Percentiles rank a stretch among this genome's conserved stretches.
Conservation (phyloP, 2,329 filamentous ascomycete genomes). For the Lasiodiplodia citricola region DNA sequence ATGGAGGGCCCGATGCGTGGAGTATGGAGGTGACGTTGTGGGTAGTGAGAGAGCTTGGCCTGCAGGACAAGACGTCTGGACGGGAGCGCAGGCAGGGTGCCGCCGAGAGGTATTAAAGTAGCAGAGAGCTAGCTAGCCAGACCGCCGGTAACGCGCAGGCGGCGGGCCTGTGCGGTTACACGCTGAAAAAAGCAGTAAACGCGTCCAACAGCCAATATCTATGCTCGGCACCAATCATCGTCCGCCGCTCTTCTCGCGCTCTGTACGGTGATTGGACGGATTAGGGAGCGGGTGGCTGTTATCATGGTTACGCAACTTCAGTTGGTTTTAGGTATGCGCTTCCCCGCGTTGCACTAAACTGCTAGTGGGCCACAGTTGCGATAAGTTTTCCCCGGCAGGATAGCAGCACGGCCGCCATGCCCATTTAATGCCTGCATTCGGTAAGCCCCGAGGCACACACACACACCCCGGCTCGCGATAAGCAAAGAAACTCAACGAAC, state of each 20-base stretch:
- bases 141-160: no score
- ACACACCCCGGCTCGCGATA: slow-evolving; percentile 60
- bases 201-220: not conserved
- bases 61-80: not conserved
- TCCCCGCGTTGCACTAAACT: not conserved
- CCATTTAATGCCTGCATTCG: slow-evolving; percentile 59
- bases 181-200: not conserved
- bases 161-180: not conserved
- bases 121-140: no score
- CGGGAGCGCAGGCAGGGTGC: not conserved
- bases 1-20: no score
- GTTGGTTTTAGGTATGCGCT: not conserved
- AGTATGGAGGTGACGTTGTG: not conserved
- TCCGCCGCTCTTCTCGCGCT: no score
- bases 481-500: slow-evolving; percentile 51
- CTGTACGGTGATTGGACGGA: no score
- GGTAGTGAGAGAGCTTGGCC: not conserved
- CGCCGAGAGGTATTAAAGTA: not conserved
- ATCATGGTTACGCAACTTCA: not conserved
- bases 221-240: no score
- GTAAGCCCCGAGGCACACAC: slow-evolving; percentile 46
- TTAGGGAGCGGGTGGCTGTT: not conserved
- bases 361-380: not conserved
- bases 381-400: not conserved
- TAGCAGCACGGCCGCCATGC: not conserved